Evolutionary conservation across 495 filamentous ascomycete genomes (phyloP), one percentile per base, ranked within the genome.

Genomic region (Trichoderma virens): DNA sequence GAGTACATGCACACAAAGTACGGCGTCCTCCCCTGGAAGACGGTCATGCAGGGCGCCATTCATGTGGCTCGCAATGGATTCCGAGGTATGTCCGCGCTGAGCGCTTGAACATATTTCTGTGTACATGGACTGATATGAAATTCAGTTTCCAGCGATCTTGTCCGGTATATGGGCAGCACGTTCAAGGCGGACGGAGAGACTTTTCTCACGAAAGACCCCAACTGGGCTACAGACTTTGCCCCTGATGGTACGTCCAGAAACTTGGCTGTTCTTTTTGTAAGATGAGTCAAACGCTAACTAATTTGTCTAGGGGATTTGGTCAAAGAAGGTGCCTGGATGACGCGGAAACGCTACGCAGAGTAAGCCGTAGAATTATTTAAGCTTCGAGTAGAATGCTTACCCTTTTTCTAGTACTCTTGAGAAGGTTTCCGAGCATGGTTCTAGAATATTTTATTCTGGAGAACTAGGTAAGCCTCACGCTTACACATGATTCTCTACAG

Each of bases 41-140:
- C 76, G 0, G 79, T 96, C 2, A 75, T 95, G 43, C 73, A 80
- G 65, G 92, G 92, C 0, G 86, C 91, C 20, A 87, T 92, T 34
- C 71, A 79, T n/a, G 79, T 91, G 5, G 92, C 93, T 0, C 82
- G 89, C 3, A 67, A 89, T 43, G 93, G 93, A 0, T 97, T 94
- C 69, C 13, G 64, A 62, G 78, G 71, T 74, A 45, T 61, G 67
- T 59, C 28, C 31, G 6, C n/a, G 6, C 6, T 27, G 14, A n/a
- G 20, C 25, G 5, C 18, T 1, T 41, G 2, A n/a, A 1, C 41
- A n/a, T 14, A 14, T 3, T 13, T 0, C 13, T 28, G 14, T 31
- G 45, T 25, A 34, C 25, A 8, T 41, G n/a, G n/a, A n/a, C 65
- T 70, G 9, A 73, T 47, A 47, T 5, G 16, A 3, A 5, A 5